phyloP scores from a whole-genome alignment of 768 basidiomycete genomes.

The Tylopilus subfusipes region DNA sequence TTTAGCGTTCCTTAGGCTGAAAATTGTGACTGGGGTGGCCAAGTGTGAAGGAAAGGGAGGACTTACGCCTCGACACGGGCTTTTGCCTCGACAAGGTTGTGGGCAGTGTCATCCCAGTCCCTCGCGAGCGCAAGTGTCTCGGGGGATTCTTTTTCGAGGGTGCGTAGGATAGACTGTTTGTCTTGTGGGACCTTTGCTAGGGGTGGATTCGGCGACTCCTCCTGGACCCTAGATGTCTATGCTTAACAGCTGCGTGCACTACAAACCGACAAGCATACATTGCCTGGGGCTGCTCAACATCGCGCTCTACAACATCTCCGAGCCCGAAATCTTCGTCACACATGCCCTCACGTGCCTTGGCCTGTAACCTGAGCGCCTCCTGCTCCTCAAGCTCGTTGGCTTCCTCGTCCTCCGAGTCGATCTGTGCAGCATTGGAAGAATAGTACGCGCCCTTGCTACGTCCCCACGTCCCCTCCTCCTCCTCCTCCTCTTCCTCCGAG shows the following conservation, averaged over 20 bases:
- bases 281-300: slow-evolving; percentile 24
- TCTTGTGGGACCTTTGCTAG: slow-evolving; percentile 45
- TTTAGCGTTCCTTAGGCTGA: slow-evolving; percentile 47
- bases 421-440: slow-evolving; percentile 73
- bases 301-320: slow-evolving; percentile 49
- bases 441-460: slow-evolving; percentile 78
- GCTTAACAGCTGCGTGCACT: slow-evolving; percentile 3
- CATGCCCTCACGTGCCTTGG: slow-evolving; percentile 68
- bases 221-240: slow-evolving; percentile 14
- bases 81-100: slow-evolving; percentile 48
- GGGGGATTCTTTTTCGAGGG: slow-evolving; percentile 72
- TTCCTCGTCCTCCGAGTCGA: slow-evolving; percentile 88
- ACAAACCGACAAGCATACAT: slow-evolving; percentile 22
- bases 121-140: slow-evolving; percentile 77
- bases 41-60: neutral
- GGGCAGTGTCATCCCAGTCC: slow-evolving; percentile 76
- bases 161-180: slow-evolving; percentile 55
- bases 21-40: neutral
- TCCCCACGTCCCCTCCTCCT: slow-evolving; percentile 74
- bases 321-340: slow-evolving; percentile 83
- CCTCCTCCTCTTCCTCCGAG: slow-evolving; percentile 40
- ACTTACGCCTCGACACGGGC: slow-evolving; percentile 54
- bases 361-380: slow-evolving; percentile 78
- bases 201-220: neutral
- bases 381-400: slow-evolving; percentile 84